Conservation (phyloP, 2,329 filamentous ascomycete genomes). For the Lojkania enalia region DNA sequence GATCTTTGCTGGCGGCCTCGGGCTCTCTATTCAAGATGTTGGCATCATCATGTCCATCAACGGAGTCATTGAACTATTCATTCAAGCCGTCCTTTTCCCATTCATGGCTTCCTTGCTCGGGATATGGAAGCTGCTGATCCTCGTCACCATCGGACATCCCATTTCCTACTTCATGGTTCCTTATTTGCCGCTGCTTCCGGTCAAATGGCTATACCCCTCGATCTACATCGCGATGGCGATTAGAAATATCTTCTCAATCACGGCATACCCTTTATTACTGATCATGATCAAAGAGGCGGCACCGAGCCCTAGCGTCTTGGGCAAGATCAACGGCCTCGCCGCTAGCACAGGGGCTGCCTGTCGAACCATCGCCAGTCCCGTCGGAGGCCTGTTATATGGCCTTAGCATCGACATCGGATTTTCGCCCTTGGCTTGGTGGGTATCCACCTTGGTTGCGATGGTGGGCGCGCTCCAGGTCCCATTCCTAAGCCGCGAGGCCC, state of each 20-base stretch:
- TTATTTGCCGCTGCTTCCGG: constrained; percentile 64
- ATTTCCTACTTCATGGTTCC: constrained; percentile 70
- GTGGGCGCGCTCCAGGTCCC: constrained; percentile 60
- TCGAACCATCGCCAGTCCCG: constrained; percentile 69
- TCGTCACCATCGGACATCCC: constrained; percentile 68
- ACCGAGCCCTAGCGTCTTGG: constrained; percentile 63
- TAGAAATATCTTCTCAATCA: constrained; percentile 69
- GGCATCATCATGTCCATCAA: constrained; percentile 71
- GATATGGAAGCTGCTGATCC: constrained; percentile 67
- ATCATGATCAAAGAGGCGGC: constrained; percentile 75
- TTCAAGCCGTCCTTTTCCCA: constrained; percentile 73
- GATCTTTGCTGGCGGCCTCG: constrained; percentile 62
- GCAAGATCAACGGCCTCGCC: constrained; percentile 72
- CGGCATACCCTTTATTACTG: constrained; percentile 68
- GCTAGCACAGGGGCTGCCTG: constrained; percentile 73
- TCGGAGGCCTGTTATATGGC: constrained; percentile 69
- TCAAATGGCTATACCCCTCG: constrained; percentile 58
- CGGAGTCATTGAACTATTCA: constrained; percentile 70
- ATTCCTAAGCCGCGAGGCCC: constrained; percentile 56
- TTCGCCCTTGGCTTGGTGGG: constrained; percentile 67
- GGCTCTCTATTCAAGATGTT: constrained; percentile 66
- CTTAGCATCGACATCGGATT: constrained; percentile 60
- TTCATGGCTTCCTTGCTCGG: constrained; percentile 65
- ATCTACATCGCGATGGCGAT: constrained; percentile 68
- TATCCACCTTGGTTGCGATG: constrained; percentile 59